phyloP scores from a whole-genome alignment of 2,329 filamentous ascomycete species.

The Hymenoscyphus fraxineus region DNA sequence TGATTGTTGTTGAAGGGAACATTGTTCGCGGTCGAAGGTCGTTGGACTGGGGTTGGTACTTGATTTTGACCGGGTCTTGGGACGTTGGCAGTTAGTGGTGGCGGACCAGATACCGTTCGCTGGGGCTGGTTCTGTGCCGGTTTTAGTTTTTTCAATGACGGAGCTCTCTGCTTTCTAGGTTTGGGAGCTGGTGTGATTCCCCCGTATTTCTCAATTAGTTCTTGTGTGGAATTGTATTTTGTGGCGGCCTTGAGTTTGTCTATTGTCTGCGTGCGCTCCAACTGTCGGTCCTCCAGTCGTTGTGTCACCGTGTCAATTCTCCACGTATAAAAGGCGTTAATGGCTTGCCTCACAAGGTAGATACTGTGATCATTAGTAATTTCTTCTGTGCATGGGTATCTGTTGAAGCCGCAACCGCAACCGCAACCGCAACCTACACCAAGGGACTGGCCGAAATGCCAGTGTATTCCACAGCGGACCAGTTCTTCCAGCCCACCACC shows the following conservation, averaged over 20 bases:
- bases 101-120: constrained; percentile 52
- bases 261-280: constrained; percentile 81
- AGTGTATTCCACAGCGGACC: constrained; percentile 73
- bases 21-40: constrained; percentile 22
- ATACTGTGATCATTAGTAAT: constrained; percentile 57
- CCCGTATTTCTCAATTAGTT: constrained; percentile 92
- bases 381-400: not conserved
- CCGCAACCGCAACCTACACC: constrained; percentile 50
- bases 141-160: constrained; percentile 18
- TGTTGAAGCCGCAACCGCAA: not conserved
- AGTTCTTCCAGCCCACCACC: constrained; percentile 78
- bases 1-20: constrained; percentile 18
- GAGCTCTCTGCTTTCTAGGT: constrained; percentile 23
- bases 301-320: constrained; percentile 67
- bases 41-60: constrained; percentile 18
- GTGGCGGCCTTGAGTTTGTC: constrained; percentile 92
- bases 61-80: constrained; percentile 38
- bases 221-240: constrained; percentile 90
- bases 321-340: constrained; percentile 74
- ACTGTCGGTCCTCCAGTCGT: constrained; percentile 69
- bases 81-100: constrained; percentile 61
- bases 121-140: constrained; percentile 28
- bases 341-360: constrained; percentile 63
- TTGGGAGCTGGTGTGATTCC: constrained; percentile 41
- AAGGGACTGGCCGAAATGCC: constrained; percentile 75